Evolutionary conservation across 192 early-diverging fungal species (phyloP).

Genomic region (Mortierella antarctica): DNA sequence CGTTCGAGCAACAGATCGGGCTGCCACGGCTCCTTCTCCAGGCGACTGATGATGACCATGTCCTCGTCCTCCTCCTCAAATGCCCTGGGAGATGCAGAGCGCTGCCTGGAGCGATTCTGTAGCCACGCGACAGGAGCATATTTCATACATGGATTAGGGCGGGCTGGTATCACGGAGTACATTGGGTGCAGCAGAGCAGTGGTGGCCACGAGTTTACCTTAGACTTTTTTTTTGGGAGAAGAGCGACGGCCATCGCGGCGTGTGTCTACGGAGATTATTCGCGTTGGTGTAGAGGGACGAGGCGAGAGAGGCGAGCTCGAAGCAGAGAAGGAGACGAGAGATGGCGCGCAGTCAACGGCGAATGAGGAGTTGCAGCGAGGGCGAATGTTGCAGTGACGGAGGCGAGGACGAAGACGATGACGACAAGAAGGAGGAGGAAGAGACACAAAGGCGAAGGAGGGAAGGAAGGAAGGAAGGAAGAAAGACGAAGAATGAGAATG

Average conservation of each 20-base stretch:
- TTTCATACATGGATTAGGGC: background rate
- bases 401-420: background rate
- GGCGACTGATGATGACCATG: conserved; percentile 42
- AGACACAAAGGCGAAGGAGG: background rate
- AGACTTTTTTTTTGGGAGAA: conserved; percentile 25
- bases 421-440: background rate
- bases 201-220: conserved; percentile 24
- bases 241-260: conserved; percentile 28
- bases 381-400: too few species aligned
- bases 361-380: too few species aligned
- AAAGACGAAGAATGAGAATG: background rate
- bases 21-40: conserved; percentile 49
- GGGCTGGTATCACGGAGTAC: background rate
- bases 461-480: background rate
- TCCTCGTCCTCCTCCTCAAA: conserved; percentile 46
- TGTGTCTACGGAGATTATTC: background rate
- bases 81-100: conserved; percentile 16
- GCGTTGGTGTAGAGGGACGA: background rate
- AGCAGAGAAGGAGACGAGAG: background rate
- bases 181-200: background rate
- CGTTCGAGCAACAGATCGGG: conserved; percentile 49
- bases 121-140: background rate
- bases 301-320: background rate
- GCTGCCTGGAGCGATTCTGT: conserved; percentile 32
- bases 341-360: background rate